These are phyloP conservation scores for Eimeria falciformis DNA, from an alignment of 169 alveolate species.

Conservation along the genomic window DNA sequence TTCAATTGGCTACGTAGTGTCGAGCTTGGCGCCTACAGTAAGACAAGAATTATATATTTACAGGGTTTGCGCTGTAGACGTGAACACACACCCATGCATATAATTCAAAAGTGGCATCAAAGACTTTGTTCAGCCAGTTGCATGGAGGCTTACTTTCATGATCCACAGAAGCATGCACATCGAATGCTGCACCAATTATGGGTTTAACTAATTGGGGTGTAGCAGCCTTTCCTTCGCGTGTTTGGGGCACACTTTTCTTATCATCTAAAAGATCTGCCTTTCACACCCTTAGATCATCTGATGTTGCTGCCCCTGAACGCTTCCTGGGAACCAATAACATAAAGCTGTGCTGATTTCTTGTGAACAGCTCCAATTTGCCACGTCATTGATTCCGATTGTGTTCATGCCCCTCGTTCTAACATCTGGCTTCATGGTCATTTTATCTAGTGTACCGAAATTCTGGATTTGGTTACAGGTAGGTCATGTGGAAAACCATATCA, in stretches of 20 bases:
- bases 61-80: neutral
- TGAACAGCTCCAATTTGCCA: constrained; percentile 73
- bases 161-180: too few relatives aligned
- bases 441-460: constrained; percentile 71
- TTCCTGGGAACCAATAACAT: too few relatives aligned
- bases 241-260: too few relatives aligned
- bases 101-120: too few relatives aligned
- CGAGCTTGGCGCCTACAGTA: constrained; percentile 77
- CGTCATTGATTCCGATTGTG: constrained; percentile 70
- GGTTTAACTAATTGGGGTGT: too few relatives aligned
- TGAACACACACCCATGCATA: too few relatives aligned
- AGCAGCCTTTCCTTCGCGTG: too few relatives aligned
- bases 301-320: too few relatives aligned
- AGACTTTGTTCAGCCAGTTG: too few relatives aligned
- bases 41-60: neutral
- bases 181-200: too few relatives aligned
- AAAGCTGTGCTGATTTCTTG: neutral
- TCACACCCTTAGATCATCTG: too few relatives aligned
- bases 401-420: constrained; percentile 76
- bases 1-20: constrained; percentile 76
- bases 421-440: constrained; percentile 76
- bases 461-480: constrained; percentile 80
- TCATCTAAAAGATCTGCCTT: neutral
- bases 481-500: neutral
- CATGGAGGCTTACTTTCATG: too few relatives aligned